These are phyloP conservation scores for Cercophora scortea DNA, from an alignment of 495 filamentous ascomycete species.

Conservation along the genomic window DNA sequence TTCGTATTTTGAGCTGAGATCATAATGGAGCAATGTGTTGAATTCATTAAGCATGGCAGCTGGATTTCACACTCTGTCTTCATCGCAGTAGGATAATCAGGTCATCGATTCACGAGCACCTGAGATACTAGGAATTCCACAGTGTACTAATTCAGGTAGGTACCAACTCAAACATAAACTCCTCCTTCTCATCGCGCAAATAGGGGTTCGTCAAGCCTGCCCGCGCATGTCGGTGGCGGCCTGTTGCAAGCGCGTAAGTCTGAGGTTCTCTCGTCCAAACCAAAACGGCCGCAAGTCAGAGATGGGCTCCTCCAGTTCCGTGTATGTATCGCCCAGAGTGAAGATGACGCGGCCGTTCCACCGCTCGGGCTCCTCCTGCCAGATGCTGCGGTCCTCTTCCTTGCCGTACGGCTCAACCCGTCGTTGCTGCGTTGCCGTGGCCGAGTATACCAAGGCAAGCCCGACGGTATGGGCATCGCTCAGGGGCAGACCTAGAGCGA, in stretches of 20 bases:
- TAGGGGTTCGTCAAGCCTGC: neutral
- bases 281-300: neutral
- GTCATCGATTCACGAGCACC: too few relatives aligned
- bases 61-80: too few relatives aligned
- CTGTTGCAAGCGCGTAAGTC: neutral
- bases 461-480: neutral
- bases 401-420: neutral
- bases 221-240: neutral
- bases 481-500: neutral
- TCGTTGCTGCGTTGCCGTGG: neutral
- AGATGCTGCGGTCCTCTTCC: neutral
- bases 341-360: neutral
- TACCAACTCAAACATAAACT: too few relatives aligned
- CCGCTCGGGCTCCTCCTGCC: neutral
- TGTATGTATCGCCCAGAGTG: neutral
- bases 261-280: neutral
- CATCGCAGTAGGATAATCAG: too few relatives aligned
- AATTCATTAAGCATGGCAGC: too few relatives aligned
- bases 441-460: neutral
- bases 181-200: too few relatives aligned
- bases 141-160: too few relatives aligned
- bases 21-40: too few relatives aligned
- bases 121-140: too few relatives aligned
- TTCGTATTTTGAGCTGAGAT: too few relatives aligned
- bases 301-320: neutral